Evolutionary conservation across 1,284 basidiomycete species (phyloP).

Genomic region (Violaceomyces palustris): DNA sequence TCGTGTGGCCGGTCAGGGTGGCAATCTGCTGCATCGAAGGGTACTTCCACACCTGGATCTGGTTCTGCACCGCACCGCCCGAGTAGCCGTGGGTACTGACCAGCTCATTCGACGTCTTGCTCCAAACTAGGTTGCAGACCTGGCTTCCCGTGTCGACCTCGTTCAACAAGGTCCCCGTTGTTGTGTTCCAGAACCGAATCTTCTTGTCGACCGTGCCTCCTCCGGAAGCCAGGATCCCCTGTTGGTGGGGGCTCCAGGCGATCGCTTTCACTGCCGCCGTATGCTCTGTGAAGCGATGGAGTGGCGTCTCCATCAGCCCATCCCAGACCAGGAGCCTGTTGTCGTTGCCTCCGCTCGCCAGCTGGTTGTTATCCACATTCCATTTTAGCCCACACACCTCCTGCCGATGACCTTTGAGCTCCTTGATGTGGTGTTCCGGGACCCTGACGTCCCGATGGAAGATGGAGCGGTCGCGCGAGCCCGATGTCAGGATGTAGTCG

Average conservation of each 20-base stretch:
- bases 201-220: constrained; percentile 95
- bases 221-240: constrained; percentile 87
- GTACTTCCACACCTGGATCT: constrained; percentile 97
- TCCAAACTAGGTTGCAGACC: constrained; percentile 97
- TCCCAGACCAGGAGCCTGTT: constrained; percentile 99
- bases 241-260: constrained; percentile 93
- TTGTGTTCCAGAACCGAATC: constrained; percentile 94
- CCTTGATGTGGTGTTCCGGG: constrained; percentile 67
- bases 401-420: constrained; percentile 78
- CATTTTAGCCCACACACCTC: constrained; percentile 95
- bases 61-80: constrained; percentile 86
- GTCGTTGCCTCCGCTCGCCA: constrained; percentile 95
- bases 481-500: constrained; percentile 76
- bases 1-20: constrained; percentile 88
- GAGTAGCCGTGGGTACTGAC: constrained; percentile 98
- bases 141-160: constrained; percentile 50
- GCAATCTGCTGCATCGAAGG: constrained; percentile 70
- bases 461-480: constrained; percentile 83
- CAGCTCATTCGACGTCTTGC: constrained; percentile 83
- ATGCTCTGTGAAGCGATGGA: constrained; percentile 94
- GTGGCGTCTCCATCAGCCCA: constrained; percentile 58
- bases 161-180: constrained; percentile 71
- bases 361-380: constrained; percentile 70
- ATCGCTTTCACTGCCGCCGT: constrained; percentile 95
- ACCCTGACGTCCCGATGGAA: constrained; percentile 85